Evolutionary conservation across 257 asterid genomes (phyloP).

Genomic region (Marsdenia floribunda): DNA sequence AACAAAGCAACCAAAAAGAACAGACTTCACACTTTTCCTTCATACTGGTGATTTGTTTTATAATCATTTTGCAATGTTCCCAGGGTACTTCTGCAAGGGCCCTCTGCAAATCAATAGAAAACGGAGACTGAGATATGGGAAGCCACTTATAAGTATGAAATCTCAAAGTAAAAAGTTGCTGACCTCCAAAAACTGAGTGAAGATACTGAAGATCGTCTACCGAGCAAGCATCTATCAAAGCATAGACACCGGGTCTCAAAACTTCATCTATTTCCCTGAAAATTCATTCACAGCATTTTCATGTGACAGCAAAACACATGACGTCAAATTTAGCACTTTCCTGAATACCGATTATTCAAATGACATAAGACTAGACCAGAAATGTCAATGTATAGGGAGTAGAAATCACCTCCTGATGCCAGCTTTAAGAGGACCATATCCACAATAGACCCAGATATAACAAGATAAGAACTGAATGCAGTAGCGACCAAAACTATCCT

Average conservation of each 20-base stretch:
- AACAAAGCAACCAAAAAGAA: not conserved
- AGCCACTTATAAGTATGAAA: not conserved
- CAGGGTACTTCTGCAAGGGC: conserved; percentile 85
- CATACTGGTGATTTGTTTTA: conserved; percentile 66
- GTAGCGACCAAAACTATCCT: conserved; percentile 54
- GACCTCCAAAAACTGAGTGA: conserved; percentile 86
- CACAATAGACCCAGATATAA: conserved; percentile 79
- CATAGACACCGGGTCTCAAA: conserved; percentile 74
- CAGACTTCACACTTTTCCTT: conserved; percentile 69
- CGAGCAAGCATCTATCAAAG: conserved; percentile 78
- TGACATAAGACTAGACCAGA: conserved; percentile 10
- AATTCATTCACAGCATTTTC: conserved; percentile 3
- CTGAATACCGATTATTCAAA: conserved; percentile 7
- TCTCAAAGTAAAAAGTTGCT: conserved; percentile 1
- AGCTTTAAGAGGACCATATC: conserved; percentile 60
- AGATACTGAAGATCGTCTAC: conserved; percentile 72
- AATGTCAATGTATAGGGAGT: not conserved
- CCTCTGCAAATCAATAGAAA: conserved; percentile 47
- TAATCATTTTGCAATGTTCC: conserved; percentile 68
- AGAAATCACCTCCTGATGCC: conserved; percentile 65
- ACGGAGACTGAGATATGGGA: not conserved
- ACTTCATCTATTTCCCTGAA: conserved; percentile 85
- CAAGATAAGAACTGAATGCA: conserved; percentile 60
- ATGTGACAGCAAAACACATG: not conserved
- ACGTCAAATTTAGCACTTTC: not conserved